These are phyloP conservation scores for Niebla homalea DNA, from an alignment of 495 filamentous ascomycete species.

Conservation along the genomic window DNA sequence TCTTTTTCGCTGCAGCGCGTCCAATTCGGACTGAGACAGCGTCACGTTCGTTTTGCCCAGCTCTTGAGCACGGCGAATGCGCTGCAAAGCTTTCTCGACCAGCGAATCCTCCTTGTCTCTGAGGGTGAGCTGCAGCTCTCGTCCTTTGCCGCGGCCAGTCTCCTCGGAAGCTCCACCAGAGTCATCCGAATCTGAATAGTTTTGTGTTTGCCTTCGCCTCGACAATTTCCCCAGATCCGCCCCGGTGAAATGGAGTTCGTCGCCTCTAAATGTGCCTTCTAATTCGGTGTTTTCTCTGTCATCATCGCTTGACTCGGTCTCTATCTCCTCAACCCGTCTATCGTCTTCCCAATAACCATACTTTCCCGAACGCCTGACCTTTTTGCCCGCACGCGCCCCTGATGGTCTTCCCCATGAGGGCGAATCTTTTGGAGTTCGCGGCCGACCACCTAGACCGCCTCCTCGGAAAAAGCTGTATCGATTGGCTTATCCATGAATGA, in stretches of 20 bases:
- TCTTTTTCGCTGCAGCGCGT: conserved; percentile 59
- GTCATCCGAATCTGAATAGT: conserved; percentile 31
- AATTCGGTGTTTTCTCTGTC: conserved; percentile 40
- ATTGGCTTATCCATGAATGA: conserved; percentile 96
- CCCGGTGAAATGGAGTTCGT: conserved; percentile 50
- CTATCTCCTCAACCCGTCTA: conserved; percentile 55
- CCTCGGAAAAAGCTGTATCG: conserved; percentile 99
- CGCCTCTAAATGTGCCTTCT: conserved; percentile 38
- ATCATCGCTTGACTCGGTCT: conserved; percentile 48
- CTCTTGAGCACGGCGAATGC: conserved; percentile 60
- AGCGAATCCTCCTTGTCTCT: conserved; percentile 58
- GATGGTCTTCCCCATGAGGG: conserved; percentile 98
- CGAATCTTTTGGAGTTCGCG: conserved; percentile 94
- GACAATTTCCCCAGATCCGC: conserved; percentile 37
- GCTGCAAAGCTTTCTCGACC: conserved; percentile 58
- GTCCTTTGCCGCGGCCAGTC: conserved; percentile 32
- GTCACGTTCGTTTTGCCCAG: conserved; percentile 65
- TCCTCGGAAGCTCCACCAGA: conserved; percentile 42
- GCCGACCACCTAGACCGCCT: conserved; percentile 99
- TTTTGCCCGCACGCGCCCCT: conserved; percentile 57
- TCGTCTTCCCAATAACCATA: conserved; percentile 35
- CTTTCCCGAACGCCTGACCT: conserved; percentile 43
- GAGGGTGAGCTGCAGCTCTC: conserved; percentile 38
- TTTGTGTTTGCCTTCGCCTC: conserved; percentile 31
- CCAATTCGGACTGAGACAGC: conserved; percentile 58